Conservation (phyloP, 2,329 filamentous ascomycete species). For the Diplodia seriata region DNA sequence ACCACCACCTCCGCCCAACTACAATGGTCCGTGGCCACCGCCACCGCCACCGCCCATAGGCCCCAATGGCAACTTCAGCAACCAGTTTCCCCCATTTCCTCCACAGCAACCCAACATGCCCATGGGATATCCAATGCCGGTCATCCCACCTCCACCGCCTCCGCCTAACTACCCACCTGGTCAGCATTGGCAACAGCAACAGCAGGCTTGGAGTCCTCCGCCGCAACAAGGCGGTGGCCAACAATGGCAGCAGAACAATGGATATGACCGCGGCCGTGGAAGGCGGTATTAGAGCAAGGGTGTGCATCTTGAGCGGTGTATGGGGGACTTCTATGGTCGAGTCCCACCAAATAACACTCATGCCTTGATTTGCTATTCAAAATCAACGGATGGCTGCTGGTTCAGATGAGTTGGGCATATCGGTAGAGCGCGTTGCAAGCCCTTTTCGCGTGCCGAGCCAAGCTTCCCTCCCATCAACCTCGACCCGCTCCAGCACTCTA, state of each 20-base stretch:
- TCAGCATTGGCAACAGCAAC: slow-evolving; percentile 24
- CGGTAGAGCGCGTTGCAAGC: not conserved
- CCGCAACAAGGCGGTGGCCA: not conserved
- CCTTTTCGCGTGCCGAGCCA: not conserved
- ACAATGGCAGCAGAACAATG: slow-evolving; percentile 19
- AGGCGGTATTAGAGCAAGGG: slow-evolving; percentile 3
- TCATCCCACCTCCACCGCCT: slow-evolving; percentile 8
- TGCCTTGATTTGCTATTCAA: not conserved
- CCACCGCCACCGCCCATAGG: slow-evolving; percentile 28
- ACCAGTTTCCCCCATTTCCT: slow-evolving; percentile 23
- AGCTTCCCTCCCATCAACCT: not conserved
- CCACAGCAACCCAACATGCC: slow-evolving; percentile 28
- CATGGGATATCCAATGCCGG: slow-evolving; percentile 28
- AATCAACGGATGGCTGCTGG: not conserved
- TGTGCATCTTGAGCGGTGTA: not conserved
- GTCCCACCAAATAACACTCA: not conserved
- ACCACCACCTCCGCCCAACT: slow-evolving; percentile 31
- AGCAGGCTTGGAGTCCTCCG: slow-evolving; percentile 4
- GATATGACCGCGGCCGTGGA: slow-evolving; percentile 18
- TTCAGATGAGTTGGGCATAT: not conserved
- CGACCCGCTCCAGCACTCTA: not conserved
- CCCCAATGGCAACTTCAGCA: slow-evolving; percentile 11
- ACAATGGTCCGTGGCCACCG: slow-evolving; percentile 32
- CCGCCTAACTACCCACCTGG: slow-evolving; percentile 15
- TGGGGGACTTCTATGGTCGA: not conserved